Evolutionary conservation across 1,284 basidiomycete species (phyloP).

Genomic region (Flammula alnicola): DNA sequence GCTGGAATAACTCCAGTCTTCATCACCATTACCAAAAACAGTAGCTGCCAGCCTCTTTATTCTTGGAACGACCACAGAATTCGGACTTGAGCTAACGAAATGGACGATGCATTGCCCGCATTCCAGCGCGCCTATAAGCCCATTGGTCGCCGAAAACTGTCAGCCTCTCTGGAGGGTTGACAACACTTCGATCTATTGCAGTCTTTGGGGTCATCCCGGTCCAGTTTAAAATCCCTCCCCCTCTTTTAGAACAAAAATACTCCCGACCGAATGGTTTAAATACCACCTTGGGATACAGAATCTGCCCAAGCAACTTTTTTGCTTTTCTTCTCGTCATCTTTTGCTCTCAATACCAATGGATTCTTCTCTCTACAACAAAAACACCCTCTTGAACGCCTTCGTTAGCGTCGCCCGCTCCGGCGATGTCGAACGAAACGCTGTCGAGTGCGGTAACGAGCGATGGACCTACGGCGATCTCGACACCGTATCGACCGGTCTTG

Average conservation of each 20-base stretch:
- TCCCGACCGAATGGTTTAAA: constrained; percentile 16
- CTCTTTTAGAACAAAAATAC: constrained; percentile 1
- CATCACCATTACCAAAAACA: not conserved
- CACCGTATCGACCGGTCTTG: constrained; percentile 33
- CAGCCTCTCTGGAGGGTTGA: constrained; percentile 15
- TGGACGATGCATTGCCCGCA: not conserved
- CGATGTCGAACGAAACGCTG: constrained; percentile 24
- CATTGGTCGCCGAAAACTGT: constrained; percentile 7
- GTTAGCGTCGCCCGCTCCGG: constrained; percentile 22
- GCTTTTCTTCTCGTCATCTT: no score
- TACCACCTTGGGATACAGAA: not conserved
- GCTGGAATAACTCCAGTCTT: no score
- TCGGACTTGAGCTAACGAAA: constrained; percentile 2
- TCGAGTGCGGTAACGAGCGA: constrained; percentile 32
- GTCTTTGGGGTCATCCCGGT: constrained; percentile 13
- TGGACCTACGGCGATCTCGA: constrained; percentile 38
- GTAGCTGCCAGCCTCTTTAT: constrained; percentile 15
- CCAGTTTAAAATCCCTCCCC: constrained; percentile 14
- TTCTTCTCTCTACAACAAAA: constrained; percentile 14
- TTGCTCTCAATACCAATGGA: constrained; percentile 16
- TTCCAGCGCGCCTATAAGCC: not conserved
- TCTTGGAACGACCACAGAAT: constrained; percentile 5
- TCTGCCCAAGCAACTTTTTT: constrained; percentile 10
- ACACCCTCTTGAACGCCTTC: constrained; percentile 28
- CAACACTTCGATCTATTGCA: constrained; percentile 15